Percentiles rank a stretch among this genome's conserved stretches.
These are phyloP conservation scores for Oryza rufipogon DNA, from an alignment of 176 grass and related monocot species.

Conservation along the genomic window DNA sequence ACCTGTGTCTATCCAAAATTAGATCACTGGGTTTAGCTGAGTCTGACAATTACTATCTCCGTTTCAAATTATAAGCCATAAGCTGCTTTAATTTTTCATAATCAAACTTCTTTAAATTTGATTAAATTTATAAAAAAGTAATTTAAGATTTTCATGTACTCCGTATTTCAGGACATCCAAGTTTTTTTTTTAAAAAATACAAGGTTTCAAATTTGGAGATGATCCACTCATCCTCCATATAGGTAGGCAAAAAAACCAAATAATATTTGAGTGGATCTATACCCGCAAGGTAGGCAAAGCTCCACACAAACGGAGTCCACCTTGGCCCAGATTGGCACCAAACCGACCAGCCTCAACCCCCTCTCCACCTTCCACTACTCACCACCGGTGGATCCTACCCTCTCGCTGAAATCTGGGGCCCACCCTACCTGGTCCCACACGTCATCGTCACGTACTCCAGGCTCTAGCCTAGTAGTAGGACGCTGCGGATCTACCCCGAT, in stretches of 20 bases:
- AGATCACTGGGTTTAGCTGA: too few species aligned
- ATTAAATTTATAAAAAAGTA: too few species aligned
- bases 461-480: conserved; percentile 1
- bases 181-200: too few species aligned
- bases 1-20: too few species aligned
- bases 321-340: neutral
- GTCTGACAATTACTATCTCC: too few species aligned
- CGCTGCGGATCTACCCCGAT: neutral
- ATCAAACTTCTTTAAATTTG: too few species aligned
- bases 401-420: neutral
- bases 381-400: neutral
- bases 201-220: too few species aligned
- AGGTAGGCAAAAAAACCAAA: neutral
- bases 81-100: too few species aligned
- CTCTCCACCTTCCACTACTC: neutral
- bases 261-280: neutral
- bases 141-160: too few species aligned
- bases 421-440: neutral
- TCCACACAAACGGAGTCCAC: neutral
- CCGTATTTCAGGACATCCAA: too few species aligned
- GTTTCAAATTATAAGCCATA: too few species aligned
- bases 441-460: neutral
- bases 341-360: neutral
- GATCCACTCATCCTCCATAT: too few species aligned
- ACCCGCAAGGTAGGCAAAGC: neutral